These are phyloP conservation scores for Pestalotiopsis sp. DNA, from an alignment of 2,329 filamentous ascomycete species.

Conservation along the genomic window DNA sequence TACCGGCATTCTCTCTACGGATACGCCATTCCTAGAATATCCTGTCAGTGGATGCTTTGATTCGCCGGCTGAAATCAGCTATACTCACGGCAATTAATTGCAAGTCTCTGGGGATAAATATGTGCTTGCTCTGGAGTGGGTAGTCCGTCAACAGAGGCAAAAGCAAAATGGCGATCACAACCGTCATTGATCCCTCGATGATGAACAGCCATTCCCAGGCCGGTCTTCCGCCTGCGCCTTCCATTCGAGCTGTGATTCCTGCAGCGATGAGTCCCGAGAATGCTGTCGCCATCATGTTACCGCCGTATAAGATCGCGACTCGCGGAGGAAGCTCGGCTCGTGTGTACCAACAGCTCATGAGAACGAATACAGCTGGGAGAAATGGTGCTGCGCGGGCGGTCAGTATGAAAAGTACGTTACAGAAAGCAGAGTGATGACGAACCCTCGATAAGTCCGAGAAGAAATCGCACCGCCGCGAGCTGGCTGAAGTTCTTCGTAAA, in stretches of 20 bases:
- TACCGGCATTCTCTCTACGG: conserved; percentile 27
- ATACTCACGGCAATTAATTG: conserved; percentile 21
- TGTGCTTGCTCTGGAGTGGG: conserved; percentile 20
- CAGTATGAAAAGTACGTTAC: not conserved
- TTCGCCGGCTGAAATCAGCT: conserved; percentile 5
- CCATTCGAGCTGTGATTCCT: conserved; percentile 34
- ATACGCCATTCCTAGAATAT: conserved; percentile 25
- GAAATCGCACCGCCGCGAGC: conserved; percentile 20
- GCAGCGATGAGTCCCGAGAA: conserved; percentile 40
- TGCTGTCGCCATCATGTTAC: conserved; percentile 36
- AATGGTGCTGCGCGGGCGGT: conserved; percentile 17
- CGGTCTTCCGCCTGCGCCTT: conserved; percentile 30
- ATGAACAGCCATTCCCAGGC: conserved; percentile 43
- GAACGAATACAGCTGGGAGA: conserved; percentile 21
- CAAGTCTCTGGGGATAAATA: conserved; percentile 19
- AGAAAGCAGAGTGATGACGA: not conserved
- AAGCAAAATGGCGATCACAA: conserved; percentile 32
- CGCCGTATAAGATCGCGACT: conserved; percentile 38
- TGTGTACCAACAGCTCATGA: conserved; percentile 42
- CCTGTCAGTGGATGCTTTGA: not conserved
- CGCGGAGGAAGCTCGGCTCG: conserved; percentile 37
- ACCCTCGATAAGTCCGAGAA: conserved; percentile 22
- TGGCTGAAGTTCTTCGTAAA: conserved; percentile 28
- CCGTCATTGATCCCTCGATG: conserved; percentile 38
- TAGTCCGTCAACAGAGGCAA: conserved; percentile 21